Evolutionary conservation across 345 rosid species (phyloP).

Genomic region (Salix purpurea): DNA sequence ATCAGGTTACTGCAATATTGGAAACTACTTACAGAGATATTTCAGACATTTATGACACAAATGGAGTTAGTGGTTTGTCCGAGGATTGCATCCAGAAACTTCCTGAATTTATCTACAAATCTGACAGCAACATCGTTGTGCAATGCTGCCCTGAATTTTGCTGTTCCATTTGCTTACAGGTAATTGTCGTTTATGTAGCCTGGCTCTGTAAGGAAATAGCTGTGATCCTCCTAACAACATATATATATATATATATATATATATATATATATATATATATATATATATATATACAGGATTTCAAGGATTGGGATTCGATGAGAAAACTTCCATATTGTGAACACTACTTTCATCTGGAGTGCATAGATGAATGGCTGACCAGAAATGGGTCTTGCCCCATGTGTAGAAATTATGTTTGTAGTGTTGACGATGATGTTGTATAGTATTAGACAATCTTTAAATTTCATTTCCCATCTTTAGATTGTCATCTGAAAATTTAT

Average conservation of each 20-base stretch:
- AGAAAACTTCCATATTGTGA: constrained; percentile 61
- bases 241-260: background rate
- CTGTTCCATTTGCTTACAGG: constrained; percentile 81
- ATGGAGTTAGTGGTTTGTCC: constrained; percentile 47
- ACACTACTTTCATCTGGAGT: constrained; percentile 59
- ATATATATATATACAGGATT: constrained; percentile 39
- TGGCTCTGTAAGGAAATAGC: background rate
- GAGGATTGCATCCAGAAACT: constrained; percentile 35
- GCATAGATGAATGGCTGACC: constrained; percentile 67
- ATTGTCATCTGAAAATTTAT: too few species aligned
- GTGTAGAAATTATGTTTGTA: constrained; percentile 49
- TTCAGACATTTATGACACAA: constrained; percentile 52
- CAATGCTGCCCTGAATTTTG: constrained; percentile 11
- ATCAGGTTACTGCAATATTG: constrained; percentile 41
- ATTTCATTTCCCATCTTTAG: too few species aligned
- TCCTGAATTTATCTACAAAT: constrained; percentile 32
- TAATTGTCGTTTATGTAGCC: background rate
- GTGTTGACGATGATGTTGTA: background rate
- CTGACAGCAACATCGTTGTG: background rate
- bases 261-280: too few species aligned
- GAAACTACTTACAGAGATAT: constrained; percentile 51
- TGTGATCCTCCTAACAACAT: background rate
- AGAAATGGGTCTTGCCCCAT: constrained; percentile 68
- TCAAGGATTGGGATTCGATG: constrained; percentile 47
- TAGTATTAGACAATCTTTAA: background rate